These are phyloP conservation scores for Metschnikowia reukaufii DNA, from an alignment of 805 yeast genomes.

Conservation along the genomic window DNA sequence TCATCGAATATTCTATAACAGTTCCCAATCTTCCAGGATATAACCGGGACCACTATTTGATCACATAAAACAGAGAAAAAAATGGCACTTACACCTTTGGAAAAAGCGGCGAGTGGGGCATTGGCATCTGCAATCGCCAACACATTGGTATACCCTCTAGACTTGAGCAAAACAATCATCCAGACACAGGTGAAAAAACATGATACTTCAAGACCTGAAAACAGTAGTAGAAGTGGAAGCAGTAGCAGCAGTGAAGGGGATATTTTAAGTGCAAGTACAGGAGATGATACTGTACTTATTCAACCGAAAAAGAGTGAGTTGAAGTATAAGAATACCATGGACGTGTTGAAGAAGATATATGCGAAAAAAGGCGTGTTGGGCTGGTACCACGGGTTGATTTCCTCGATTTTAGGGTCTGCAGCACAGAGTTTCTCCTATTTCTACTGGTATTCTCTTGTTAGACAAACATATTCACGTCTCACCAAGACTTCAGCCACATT, in stretches of 20 bases:
- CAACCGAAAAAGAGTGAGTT: conserved; percentile 25
- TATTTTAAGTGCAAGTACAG: conserved; percentile 14
- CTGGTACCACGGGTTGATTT: conserved; percentile 69
- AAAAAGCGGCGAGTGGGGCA: conserved; percentile 80
- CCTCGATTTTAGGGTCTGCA: conserved; percentile 69
- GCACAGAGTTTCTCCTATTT: conserved; percentile 80
- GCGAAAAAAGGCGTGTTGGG: conserved; percentile 62
- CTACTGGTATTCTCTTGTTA: conserved; percentile 80
- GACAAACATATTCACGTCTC: conserved; percentile 50
- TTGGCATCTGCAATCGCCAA: conserved; percentile 80
- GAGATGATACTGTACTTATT: conserved; percentile 21
- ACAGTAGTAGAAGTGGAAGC: background rate
- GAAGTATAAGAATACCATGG: conserved; percentile 57
- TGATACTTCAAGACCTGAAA: conserved; percentile 1
- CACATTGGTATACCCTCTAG: conserved; percentile 76
- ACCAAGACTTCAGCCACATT: conserved; percentile 36
- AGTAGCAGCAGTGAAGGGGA: conserved; percentile 11
- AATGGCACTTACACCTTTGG: conserved; percentile 55
- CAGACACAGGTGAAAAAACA: conserved; percentile 61
- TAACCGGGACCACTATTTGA: no score
- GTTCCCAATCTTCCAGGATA: no score
- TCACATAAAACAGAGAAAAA: background rate
- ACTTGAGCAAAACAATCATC: conserved; percentile 70
- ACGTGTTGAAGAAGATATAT: conserved; percentile 61
- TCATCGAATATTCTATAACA: no score